Conservation (phyloP, 2,329 filamentous ascomycete species). For the Pseudogymnoascus sp. region DNA sequence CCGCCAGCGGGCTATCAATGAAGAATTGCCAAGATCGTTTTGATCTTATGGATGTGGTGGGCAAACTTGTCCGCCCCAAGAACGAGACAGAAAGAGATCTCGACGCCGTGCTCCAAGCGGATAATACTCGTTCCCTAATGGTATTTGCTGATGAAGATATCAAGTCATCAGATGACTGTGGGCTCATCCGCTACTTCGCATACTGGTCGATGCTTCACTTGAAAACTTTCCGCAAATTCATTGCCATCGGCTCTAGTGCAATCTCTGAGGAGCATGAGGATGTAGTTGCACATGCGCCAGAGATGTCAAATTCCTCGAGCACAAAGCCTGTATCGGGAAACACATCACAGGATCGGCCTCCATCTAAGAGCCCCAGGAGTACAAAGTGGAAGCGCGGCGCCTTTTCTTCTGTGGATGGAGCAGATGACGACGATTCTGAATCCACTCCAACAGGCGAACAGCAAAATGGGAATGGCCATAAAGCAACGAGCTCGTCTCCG, state of each 20-base stretch:
- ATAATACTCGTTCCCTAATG: constrained; percentile 33
- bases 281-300: neutral
- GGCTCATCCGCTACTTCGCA: constrained; percentile 56
- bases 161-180: constrained; percentile 54
- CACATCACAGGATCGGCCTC: neutral
- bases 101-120: constrained; percentile 20
- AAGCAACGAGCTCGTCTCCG: too few relatives aligned
- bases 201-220: constrained; percentile 47
- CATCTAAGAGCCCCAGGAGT: neutral
- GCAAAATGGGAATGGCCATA: too few relatives aligned
- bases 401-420: neutral
- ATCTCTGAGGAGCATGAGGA: neutral
- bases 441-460: too few relatives aligned
- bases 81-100: neutral
- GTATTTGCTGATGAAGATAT: constrained; percentile 42
- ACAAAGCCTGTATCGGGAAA: neutral
- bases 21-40: constrained; percentile 21
- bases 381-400: neutral
- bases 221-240: constrained; percentile 47
- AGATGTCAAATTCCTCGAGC: neutral
- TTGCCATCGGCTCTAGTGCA: constrained; percentile 39
- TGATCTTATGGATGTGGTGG: constrained; percentile 7
- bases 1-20: constrained; percentile 20
- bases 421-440: neutral
- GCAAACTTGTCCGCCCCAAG: neutral